Conservation (phyloP, 2,329 filamentous ascomycete species). For the Westerdykella aurantiaca region DNA sequence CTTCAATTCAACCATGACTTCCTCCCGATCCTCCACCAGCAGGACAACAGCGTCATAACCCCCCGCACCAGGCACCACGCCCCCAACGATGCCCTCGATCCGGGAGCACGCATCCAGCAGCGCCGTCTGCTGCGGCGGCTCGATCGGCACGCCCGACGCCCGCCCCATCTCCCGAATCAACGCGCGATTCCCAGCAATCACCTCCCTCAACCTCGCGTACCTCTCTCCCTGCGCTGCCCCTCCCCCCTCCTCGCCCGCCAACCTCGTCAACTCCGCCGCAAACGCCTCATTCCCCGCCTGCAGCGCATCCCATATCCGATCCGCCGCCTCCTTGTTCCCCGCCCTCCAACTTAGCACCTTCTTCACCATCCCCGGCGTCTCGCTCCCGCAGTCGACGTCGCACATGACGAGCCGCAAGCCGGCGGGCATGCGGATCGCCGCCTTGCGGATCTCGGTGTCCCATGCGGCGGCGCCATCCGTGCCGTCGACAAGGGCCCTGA, state of each 20-base stretch:
- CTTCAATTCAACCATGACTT: conserved; percentile 56
- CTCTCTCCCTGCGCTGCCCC: conserved; percentile 37
- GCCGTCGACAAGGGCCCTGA: conserved; percentile 60
- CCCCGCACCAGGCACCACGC: conserved; percentile 88
- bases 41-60: conserved; percentile 87
- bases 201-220: conserved; percentile 47
- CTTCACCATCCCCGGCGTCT: conserved; percentile 95
- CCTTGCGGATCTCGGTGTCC: conserved; percentile 73
- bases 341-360: conserved; percentile 78
- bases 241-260: conserved; percentile 42
- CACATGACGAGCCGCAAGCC: conserved; percentile 83
- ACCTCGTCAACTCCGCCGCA: conserved; percentile 55
- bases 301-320: conserved; percentile 66
- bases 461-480: conserved; percentile 49
- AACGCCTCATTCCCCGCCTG: conserved; percentile 70
- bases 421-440: conserved; percentile 62
- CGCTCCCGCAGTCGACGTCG: conserved; percentile 88
- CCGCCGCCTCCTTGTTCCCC: conserved; percentile 57
- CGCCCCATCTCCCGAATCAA: conserved; percentile 72
- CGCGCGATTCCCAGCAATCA: conserved; percentile 48
- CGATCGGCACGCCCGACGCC: conserved; percentile 74
- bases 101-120: conserved; percentile 69
- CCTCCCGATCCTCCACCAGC: conserved; percentile 66
- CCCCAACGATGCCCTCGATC: conserved; percentile 77
- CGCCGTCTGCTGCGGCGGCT: conserved; percentile 78